Evolutionary conservation across 1,284 basidiomycete species (phyloP), one percentile per base, ranked within the genome.

Genomic region (Hemileia vastatrix): DNA sequence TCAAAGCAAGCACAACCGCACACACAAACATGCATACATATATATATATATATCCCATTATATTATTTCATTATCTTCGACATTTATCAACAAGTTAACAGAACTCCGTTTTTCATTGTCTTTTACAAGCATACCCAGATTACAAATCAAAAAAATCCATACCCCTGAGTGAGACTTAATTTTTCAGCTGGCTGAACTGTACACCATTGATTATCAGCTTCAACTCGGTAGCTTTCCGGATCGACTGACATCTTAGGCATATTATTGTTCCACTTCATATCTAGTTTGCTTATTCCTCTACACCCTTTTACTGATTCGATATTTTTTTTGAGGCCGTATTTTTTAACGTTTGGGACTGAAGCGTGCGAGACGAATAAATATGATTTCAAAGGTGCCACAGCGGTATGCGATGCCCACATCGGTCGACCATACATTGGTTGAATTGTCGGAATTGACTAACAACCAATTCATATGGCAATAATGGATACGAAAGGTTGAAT

Each of bases 241-340:
- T 98, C 90, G 48, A 98, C 93, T 11, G 68, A 79, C 83, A 98
- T 88, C 74, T 80, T 81, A 1, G 94, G 95, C 67, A 84, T 84
- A 55, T 81, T 77, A 64, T 84, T 80, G 76, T 98, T 98, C 82
- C 85, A 87, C 78, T 95, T 97, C 90, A 97, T 93, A 74, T 93
- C 86, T 71, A 82, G 82, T 80, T 97, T 97, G 31, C 77, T 81
- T 51, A 97, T 80, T 1, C 76, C 77, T 32, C 92, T 81, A 71
- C 93, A 97, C 11, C 82, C 82, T 63, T 80, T 81, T 44, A 97
- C 94, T 0, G 89, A 83, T 67, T 86, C 85, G 9, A 83, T 77
- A 2, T 82, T 80, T 77, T 96, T 96, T 27, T 80, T 78, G 9
- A 96, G 80, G 0, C 82, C 82, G 75, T 96, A 96, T n/a, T n/a